Base-by-base conservation (phyloP, 2,329 filamentous ascomycete genomes). In the Penicillium sp. region DNA sequence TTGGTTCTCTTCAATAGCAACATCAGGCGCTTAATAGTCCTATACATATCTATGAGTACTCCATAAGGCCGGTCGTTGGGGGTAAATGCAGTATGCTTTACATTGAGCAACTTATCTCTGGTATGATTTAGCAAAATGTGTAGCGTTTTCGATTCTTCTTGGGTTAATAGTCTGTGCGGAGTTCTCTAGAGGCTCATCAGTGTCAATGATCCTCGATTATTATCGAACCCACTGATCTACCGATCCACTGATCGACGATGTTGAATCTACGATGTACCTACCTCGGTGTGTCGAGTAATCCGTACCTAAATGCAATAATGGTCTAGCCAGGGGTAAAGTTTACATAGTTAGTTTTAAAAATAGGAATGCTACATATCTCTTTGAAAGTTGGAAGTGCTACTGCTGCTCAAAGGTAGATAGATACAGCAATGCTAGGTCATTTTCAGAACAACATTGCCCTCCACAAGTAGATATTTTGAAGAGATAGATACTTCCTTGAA, bases 181-280 rank as follows among this genome's bases (percentile, higher is more conserved):
- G 46, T n/a, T 11, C 12, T n/a, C 14, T 5, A 41, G 33, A 41
- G n/a, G 36, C 30, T 28, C n/a, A 28, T 14, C 17, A 38, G 6
- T 12, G 22, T 30, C 31, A 37, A 16, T 28, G 37, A 30, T 37
- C 31, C 25, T 43, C 31, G n/a, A 50, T 45, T 17, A n/a, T 31
- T 25, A 17, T 42, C 31, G 35, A 41, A 37, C 35, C 45, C 51
- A 53, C 45, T 46, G 30, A 12, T 33, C 31, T 12, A 33, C 31
- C 11, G 44, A 26, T 52, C 48, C 44, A 57, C 45, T 53, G 50
- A 58, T 50, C 51, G 44, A 41, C 56, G 8, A 26, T 17, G 5
- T 42, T 42, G 4, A 8, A 49, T 54, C 45, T 36, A 28, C 16
- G 10, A n/a, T 35, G 22, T 35, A 7, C 43, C 9, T 35, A n/a